Base-by-base conservation (phyloP, 2,329 filamentous ascomycete genomes). In the Cladosporium austrohemisphaericum region DNA sequence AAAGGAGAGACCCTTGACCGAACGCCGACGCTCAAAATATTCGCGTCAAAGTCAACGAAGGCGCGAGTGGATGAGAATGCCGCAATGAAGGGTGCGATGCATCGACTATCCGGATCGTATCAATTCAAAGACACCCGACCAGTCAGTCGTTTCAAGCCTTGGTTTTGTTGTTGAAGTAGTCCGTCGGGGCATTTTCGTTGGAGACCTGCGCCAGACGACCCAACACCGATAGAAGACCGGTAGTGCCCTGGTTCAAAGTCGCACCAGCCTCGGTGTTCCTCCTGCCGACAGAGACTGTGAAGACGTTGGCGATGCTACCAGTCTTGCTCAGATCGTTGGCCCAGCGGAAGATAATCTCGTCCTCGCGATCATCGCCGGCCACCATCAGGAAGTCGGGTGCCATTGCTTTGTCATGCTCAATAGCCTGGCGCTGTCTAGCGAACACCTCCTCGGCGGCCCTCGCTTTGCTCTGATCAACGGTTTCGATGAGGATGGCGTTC, bases 301-400 rank as follows among this genome's bases (percentile, higher is more conserved):
- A 83, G 3, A 93, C 87, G 49, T 88, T 77, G 41, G 59, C 49
- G 40, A 75, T 56, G 8, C 56, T 52, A 13, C 57, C 61, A 2
- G 82, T 71, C 35, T 90, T 76, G 2, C 71, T 70, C 9, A 95
- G 72, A 41, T 81, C 76, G 69, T 96, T 95, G 14, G 92, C 93
- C 92, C 93, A 97, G 54, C 84, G 84, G 72, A 95, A 97, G 16
- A 95, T 86, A 59, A 88, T 86, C 65, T 97, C 92, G 57, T 97
- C 93, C 59, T 96, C 92, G 25, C 92, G 84, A 33, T 91, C 89
- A 62, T 96, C 91, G 29, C 92, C 92, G 26, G 91, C 81, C 5
- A 95, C 87, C 72, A 96, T 82, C 50, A 97, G 70, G 67, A 96
- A 97, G 64, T 96, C 89, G 1, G 89, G 79, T 0, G 76, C 65